A percentile compares a stretch with the other conserved stretches of the same genome.
phyloP scores from a whole-genome alignment of 1,284 basidiomycete genomes.

The Neolentinus lepideus region DNA sequence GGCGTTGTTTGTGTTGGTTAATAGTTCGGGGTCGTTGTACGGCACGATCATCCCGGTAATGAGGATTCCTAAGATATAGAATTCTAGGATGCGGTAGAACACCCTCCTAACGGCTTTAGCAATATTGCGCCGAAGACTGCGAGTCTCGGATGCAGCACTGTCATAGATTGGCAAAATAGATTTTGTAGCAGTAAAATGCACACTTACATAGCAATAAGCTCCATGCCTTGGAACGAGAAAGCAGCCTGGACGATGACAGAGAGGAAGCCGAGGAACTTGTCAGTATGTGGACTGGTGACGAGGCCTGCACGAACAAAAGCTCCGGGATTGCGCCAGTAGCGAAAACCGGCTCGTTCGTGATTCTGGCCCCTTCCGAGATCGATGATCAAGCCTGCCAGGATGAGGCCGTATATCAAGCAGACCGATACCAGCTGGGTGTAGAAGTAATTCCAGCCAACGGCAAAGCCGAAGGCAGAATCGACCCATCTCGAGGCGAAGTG shows the following conservation, averaged over 20 bases:
- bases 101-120: conserved; percentile 75
- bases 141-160: conserved; percentile 66
- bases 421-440: conserved; percentile 53
- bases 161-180: conserved; percentile 10
- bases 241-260: conserved; percentile 70
- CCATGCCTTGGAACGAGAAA: conserved; percentile 82
- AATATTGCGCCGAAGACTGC: conserved; percentile 75
- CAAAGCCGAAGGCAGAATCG: conserved; percentile 69
- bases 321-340: conserved; percentile 73
- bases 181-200: conserved; percentile 19
- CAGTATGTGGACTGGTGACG: conserved; percentile 33
- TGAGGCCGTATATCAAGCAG: conserved; percentile 49
- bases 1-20: conserved; percentile 49
- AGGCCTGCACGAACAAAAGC: conserved; percentile 42
- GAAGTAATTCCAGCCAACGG: conserved; percentile 32
- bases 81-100: conserved; percentile 72
- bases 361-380: conserved; percentile 66
- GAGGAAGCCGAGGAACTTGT: conserved; percentile 65
- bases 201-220: conserved; percentile 70
- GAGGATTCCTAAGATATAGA: conserved; percentile 58
- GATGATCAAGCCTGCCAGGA: conserved; percentile 59
- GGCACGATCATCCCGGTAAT: conserved; percentile 80
- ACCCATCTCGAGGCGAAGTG: conserved; percentile 69
- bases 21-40: conserved; percentile 55
- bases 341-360: conserved; percentile 52